Conservation (phyloP, 202 grass and related monocot species). For the Digitaria exilis region DNA sequence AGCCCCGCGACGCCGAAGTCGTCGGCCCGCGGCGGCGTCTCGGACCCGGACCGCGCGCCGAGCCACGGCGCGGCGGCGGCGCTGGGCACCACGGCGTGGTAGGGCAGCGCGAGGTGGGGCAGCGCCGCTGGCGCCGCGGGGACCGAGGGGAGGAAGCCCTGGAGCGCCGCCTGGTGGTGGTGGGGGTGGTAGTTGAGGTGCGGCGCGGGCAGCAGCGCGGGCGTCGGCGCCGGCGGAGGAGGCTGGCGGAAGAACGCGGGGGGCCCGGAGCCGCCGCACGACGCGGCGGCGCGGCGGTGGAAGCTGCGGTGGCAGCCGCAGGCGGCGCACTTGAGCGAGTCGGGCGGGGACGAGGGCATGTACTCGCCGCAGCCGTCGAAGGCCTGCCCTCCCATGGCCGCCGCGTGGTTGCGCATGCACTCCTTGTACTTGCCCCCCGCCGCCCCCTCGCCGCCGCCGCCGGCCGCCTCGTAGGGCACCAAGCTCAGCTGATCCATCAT, state of each 20-base stretch:
- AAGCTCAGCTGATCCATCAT: constrained; percentile 72
- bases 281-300: constrained; percentile 59
- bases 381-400: constrained; percentile 67
- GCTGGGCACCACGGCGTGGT: constrained; percentile 63
- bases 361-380: constrained; percentile 83
- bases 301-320: constrained; percentile 97
- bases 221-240: constrained; percentile 16
- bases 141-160: constrained; percentile 39
- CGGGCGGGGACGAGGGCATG: constrained; percentile 61
- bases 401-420: constrained; percentile 88
- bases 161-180: constrained; percentile 32
- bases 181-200: constrained; percentile 19
- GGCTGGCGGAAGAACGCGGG: constrained; percentile 58
- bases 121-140: background rate
- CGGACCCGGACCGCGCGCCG: constrained; percentile 52
- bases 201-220: constrained; percentile 23
- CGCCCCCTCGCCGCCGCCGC: background rate
- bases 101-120: constrained; percentile 65
- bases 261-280: background rate
- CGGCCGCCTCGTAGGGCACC: constrained; percentile 52
- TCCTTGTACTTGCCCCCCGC: constrained; percentile 59
- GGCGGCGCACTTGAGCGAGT: constrained; percentile 70
- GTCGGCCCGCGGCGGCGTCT: constrained; percentile 66
- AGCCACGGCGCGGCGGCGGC: constrained; percentile 34
- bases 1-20: constrained; percentile 35